These are phyloP conservation scores for Primulina tabacum DNA, from an alignment of 257 asterid genomes.

Conservation along the genomic window DNA sequence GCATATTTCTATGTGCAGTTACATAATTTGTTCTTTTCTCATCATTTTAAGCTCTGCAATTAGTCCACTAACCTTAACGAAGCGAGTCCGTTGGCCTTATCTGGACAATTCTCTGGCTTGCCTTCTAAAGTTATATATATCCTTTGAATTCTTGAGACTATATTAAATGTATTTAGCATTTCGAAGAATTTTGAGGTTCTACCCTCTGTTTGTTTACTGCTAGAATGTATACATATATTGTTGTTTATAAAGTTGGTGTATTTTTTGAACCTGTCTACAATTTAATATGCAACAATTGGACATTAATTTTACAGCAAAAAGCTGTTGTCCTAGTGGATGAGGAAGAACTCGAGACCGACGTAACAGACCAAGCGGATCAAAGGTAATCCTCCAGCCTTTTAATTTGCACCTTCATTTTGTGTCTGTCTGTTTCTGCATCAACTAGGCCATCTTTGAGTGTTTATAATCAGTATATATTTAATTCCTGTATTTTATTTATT, in stretches of 20 bases:
- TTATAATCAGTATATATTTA: conserved; percentile 21
- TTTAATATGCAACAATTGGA: conserved; percentile 20
- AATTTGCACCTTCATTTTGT: conserved; percentile 13
- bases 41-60: background rate
- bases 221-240: conserved; percentile 1
- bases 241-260: conserved; percentile 16
- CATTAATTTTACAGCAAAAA: conserved; percentile 41
- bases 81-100: no score
- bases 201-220: conserved; percentile 19
- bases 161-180: background rate
- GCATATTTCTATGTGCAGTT: background rate
- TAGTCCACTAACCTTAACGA: conserved; percentile 1
- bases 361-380: conserved; percentile 32
- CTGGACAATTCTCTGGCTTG: conserved; percentile 3
- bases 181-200: background rate
- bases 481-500: conserved; percentile 29
- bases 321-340: conserved; percentile 76
- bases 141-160: background rate
- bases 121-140: conserved; percentile 11
- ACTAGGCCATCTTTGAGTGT: conserved; percentile 11
- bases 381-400: conserved; percentile 36
- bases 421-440: conserved; percentile 13
- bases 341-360: conserved; percentile 65
- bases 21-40: background rate
- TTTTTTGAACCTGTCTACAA: conserved; percentile 17